Conservation (phyloP, 2,329 filamentous ascomycete genomes). For the Dothidotthia symphoricarpi region DNA sequence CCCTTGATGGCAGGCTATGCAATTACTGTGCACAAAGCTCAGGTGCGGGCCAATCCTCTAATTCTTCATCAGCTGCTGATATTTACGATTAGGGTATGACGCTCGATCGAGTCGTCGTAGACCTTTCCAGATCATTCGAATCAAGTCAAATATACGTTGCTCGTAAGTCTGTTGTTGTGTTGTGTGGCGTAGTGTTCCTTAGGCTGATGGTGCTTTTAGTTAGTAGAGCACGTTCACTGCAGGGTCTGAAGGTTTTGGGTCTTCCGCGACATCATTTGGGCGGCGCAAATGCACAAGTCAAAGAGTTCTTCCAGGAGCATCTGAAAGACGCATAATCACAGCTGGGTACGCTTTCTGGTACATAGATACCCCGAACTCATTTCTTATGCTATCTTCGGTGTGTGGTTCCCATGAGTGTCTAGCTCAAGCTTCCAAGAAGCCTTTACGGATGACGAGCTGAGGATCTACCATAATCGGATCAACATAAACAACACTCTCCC, state of each 20-base stretch:
- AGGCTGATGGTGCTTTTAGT: constrained; percentile 32
- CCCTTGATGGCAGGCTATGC: constrained; percentile 62
- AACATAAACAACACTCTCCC: constrained; percentile 27
- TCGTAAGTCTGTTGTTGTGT: constrained; percentile 18
- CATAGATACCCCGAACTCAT: too few relatives aligned
- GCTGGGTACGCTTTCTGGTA: too few relatives aligned
- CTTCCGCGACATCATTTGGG: constrained; percentile 24
- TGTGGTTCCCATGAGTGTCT: too few relatives aligned
- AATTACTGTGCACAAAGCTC: constrained; percentile 61
- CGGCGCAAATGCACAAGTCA: constrained; percentile 35
- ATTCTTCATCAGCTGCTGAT: too few relatives aligned
- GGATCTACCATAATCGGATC: constrained; percentile 12
- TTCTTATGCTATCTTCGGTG: too few relatives aligned
- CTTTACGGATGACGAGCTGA: constrained; percentile 21
- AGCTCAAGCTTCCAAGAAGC: constrained; percentile 13
- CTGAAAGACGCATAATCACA: too few relatives aligned
- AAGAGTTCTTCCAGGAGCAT: constrained; percentile 28
- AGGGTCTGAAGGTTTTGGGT: constrained; percentile 48
- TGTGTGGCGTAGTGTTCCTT: too few relatives aligned
- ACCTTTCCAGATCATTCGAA: constrained; percentile 55
- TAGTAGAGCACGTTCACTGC: constrained; percentile 54
- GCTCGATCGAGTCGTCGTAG: constrained; percentile 57
- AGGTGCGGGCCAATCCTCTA: too few relatives aligned
- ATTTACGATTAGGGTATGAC: constrained; percentile 65
- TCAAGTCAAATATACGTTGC: constrained; percentile 63